Conservation (phyloP, 345 rosid genomes). For the Hirschfeldia incana region DNA sequence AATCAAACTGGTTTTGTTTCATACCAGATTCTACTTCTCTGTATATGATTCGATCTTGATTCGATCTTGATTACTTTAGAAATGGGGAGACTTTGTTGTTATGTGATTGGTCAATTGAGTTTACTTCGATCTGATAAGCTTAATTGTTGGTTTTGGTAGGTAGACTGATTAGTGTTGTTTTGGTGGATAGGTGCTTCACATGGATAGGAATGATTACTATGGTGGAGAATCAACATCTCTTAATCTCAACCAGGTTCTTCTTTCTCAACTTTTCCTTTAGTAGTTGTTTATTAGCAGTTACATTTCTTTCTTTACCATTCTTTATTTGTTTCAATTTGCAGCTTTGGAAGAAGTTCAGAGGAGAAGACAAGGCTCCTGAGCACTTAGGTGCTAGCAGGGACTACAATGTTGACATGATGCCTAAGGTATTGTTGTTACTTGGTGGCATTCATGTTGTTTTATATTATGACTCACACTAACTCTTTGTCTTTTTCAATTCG, state of each 20-base stretch:
- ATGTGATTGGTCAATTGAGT: neutral
- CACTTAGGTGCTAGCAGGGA: neutral
- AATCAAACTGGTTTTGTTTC: neutral
- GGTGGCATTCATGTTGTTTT: neutral
- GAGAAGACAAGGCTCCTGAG: neutral
- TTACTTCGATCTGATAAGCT: neutral
- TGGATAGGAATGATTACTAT: constrained; percentile 88
- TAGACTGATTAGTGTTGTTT: neutral
- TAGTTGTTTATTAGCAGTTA: neutral
- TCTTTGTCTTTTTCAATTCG: neutral
- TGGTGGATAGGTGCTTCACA: constrained; percentile 64
- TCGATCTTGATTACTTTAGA: neutral
- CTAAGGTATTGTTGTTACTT: constrained; percentile 50
- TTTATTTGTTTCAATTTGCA: neutral
- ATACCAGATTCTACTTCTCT: no score
- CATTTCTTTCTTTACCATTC: neutral
- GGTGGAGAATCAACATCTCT: constrained; percentile 86
- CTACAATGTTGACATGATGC: constrained; percentile 89
- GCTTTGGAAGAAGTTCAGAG: neutral
- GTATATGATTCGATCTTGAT: neutral
- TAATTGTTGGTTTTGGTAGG: neutral
- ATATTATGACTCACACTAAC: neutral
- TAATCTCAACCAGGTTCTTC: constrained; percentile 71
- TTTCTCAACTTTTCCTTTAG: neutral
- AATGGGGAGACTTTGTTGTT: neutral